phyloP scores from a whole-genome alignment of 257 asterid genomes.

The Fraxinus americana region DNA sequence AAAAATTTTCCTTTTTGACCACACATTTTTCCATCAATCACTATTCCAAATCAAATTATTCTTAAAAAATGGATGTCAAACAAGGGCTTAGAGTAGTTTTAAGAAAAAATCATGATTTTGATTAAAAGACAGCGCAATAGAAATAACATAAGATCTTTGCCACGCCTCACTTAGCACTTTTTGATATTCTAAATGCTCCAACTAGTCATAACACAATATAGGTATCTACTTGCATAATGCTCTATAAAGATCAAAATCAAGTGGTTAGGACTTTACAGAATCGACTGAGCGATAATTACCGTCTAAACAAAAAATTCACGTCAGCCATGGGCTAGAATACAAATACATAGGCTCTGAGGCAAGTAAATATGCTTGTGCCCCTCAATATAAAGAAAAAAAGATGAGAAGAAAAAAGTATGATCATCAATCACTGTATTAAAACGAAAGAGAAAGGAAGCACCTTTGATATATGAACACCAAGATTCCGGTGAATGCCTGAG shows the following conservation, averaged over 20 bases:
- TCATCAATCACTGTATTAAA: background rate
- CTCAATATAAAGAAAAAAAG: background rate
- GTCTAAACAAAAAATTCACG: background rate
- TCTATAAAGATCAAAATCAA: background rate
- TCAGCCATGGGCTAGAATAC: background rate
- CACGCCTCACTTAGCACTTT: background rate
- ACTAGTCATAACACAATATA: background rate
- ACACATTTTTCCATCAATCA: too few relatives aligned
- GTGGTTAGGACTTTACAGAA: background rate
- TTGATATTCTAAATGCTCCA: background rate
- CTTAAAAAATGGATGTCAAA: too few relatives aligned
- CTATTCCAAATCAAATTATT: too few relatives aligned
- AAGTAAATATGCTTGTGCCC: background rate
- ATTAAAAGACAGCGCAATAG: background rate
- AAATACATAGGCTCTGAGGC: background rate
- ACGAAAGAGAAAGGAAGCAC: conserved; percentile 31
- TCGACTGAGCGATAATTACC: background rate
- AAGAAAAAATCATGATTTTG: background rate
- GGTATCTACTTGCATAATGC: background rate
- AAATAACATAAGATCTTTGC: background rate
- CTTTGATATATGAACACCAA: conserved; percentile 98
- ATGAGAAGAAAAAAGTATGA: background rate
- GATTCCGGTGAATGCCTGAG: conserved; percentile 98
- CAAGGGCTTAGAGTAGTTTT: background rate
- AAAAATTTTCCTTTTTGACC: too few relatives aligned